Evolutionary conservation across 768 basidiomycete genomes (phyloP).

Genomic region (Tephrocybe sp.): DNA sequence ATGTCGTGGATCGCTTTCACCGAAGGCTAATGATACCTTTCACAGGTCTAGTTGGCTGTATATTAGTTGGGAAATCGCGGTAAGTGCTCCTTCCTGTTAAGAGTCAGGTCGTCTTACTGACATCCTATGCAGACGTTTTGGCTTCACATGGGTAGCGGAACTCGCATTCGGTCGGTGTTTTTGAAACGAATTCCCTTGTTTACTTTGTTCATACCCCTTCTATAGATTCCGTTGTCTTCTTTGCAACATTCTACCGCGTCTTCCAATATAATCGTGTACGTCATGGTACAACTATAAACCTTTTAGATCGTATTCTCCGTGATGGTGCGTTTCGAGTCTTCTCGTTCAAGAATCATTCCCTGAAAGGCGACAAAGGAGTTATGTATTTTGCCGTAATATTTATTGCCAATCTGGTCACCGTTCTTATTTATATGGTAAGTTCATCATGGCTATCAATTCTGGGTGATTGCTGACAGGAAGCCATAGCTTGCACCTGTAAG

Average conservation of each 20-base stretch:
- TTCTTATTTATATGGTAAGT: constrained; percentile 6
- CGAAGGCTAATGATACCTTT: not conserved
- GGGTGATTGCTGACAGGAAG: not conserved
- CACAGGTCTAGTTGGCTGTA: constrained; percentile 34
- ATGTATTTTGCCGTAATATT: constrained; percentile 9
- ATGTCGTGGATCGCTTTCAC: not conserved
- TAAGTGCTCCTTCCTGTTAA: not conserved
- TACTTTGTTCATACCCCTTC: not conserved
- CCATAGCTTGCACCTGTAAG: constrained; percentile 5
- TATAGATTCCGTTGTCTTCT: constrained; percentile 32
- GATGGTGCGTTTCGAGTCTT: constrained; percentile 25
- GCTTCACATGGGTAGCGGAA: constrained; percentile 37
- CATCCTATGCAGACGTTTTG: constrained; percentile 27
- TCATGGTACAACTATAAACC: constrained; percentile 15
- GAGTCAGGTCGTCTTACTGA: not conserved
- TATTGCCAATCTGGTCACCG: constrained; percentile 1
- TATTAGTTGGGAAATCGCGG: constrained; percentile 29
- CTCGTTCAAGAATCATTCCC: not conserved
- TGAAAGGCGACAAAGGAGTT: not conserved
- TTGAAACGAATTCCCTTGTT: not conserved
- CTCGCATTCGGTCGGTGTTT: constrained; percentile 30
- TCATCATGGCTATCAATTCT: not conserved
- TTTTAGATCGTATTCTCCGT: constrained; percentile 30
- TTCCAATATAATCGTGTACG: constrained; percentile 16
- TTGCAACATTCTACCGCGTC: constrained; percentile 29